Conservation (phyloP, 164 flowering plant species). For the Umbellularia californica region DNA sequence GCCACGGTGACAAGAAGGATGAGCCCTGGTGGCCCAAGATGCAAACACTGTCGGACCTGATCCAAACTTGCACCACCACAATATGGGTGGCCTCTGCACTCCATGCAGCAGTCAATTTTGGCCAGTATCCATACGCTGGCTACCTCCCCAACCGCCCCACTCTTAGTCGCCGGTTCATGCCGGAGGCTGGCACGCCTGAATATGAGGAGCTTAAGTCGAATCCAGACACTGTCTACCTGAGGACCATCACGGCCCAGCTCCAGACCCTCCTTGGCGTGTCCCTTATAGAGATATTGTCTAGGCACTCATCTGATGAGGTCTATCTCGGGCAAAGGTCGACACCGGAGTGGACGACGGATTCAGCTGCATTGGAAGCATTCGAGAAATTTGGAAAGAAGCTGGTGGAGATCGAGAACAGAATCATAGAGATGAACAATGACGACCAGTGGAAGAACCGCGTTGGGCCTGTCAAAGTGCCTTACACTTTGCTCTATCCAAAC, state of each 20-base stretch:
- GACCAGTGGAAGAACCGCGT: conserved; percentile 45
- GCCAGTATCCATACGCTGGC: conserved; percentile 88
- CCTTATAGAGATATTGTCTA: conserved; percentile 66
- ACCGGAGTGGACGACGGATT: conserved; percentile 64
- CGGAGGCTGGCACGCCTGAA: conserved; percentile 62
- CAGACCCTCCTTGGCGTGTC: conserved; percentile 74
- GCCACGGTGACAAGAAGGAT: conserved; percentile 76
- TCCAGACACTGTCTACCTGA: conserved; percentile 59
- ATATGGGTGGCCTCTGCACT: conserved; percentile 92
- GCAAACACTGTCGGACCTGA: conserved; percentile 48
- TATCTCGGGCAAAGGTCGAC: conserved; percentile 72
- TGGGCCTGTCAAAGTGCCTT: conserved; percentile 75
- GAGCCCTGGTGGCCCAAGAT: conserved; percentile 80
- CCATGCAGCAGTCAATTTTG: conserved; percentile 88
- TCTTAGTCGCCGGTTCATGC: conserved; percentile 76
- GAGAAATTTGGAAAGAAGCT: conserved; percentile 46
- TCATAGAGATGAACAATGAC: conserved; percentile 48
- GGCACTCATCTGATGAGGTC: conserved; percentile 74
- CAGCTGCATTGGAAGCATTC: conserved; percentile 46
- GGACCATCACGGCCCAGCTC: conserved; percentile 64
- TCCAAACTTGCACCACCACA: conserved; percentile 56
- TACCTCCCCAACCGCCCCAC: conserved; percentile 88
- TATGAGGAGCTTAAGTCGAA: conserved; percentile 54
- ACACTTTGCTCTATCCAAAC: conserved; percentile 72
- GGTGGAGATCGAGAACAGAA: conserved; percentile 48